Evolutionary conservation across 805 yeast genomes (phyloP).

Genomic region (Danielozyma ontarioensis): DNA sequence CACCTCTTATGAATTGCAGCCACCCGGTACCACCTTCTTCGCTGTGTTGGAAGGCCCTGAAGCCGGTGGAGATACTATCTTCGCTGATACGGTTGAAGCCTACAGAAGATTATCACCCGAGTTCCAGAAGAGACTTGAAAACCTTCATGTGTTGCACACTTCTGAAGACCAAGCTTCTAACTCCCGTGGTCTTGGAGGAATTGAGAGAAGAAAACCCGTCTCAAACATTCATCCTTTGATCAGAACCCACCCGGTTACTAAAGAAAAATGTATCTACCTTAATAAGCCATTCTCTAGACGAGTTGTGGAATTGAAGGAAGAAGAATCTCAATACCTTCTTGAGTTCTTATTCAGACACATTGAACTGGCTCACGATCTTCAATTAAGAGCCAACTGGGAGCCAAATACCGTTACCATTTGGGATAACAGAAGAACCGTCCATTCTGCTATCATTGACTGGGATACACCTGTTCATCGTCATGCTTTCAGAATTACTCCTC

Average conservation of each 20-base stretch:
- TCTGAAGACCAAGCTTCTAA: conserved; percentile 27
- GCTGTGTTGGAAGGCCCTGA: conserved; percentile 33
- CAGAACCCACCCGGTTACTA: conserved; percentile 31
- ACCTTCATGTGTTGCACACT: conserved; percentile 31
- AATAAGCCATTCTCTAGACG: conserved; percentile 30
- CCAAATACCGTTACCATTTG: conserved; percentile 32
- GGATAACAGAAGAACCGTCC: conserved; percentile 32
- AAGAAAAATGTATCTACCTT: conserved; percentile 24
- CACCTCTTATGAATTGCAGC: conserved; percentile 31
- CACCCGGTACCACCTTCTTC: conserved; percentile 30
- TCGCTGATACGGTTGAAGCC: conserved; percentile 34
- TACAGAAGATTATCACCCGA: conserved; percentile 32
- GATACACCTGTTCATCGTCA: conserved; percentile 31
- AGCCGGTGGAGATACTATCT: conserved; percentile 35
- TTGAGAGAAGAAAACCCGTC: conserved; percentile 28
- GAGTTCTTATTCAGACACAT: conserved; percentile 28
- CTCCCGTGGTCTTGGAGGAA: conserved; percentile 25
- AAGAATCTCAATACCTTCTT: conserved; percentile 27
- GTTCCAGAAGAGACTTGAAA: conserved; percentile 25
- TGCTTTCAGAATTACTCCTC: conserved; percentile 32
- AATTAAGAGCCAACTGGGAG: conserved; percentile 33
- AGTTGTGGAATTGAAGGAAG: conserved; percentile 30
- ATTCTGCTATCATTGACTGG: conserved; percentile 33
- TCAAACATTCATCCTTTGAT: conserved; percentile 31
- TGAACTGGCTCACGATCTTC: conserved; percentile 30